Evolutionary conservation across 2,329 filamentous ascomycete species (phyloP).

Genomic region (Colletotrichum liaoningense): DNA sequence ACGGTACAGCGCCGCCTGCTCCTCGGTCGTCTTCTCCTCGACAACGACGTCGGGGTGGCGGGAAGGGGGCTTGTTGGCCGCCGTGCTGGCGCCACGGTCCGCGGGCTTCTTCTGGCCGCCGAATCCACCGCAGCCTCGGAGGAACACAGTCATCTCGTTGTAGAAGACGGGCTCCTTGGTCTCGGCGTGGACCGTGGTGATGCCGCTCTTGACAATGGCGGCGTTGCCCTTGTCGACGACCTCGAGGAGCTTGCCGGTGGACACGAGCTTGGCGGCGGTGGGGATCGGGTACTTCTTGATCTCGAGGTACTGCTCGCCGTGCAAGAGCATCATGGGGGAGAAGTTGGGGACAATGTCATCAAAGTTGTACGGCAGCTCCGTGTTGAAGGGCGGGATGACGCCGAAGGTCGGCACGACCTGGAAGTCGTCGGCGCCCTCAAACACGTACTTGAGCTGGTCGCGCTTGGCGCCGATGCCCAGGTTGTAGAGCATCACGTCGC

Average conservation of each 20-base stretch:
- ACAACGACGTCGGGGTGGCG: conserved; percentile 83
- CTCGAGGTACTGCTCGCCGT: conserved; percentile 98
- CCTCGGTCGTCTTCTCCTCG: conserved; percentile 86
- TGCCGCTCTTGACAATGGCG: conserved; percentile 83
- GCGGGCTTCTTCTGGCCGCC: conserved; percentile 81
- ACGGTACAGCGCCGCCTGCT: conserved; percentile 94
- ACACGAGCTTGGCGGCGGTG: conserved; percentile 81
- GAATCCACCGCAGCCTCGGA: conserved; percentile 91
- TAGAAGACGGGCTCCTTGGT: conserved; percentile 95
- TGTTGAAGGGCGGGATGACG: conserved; percentile 93
- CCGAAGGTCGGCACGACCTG: conserved; percentile 95
- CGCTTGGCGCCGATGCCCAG: conserved; percentile 92
- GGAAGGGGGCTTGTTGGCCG: conserved; percentile 81
- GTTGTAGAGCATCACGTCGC: conserved; percentile 95
- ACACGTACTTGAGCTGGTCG: conserved; percentile 87
- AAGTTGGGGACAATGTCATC: conserved; percentile 93
- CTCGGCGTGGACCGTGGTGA: conserved; percentile 84
- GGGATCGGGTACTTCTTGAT: conserved; percentile 92
- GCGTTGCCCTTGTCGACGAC: conserved; percentile 96
- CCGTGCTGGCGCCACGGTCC: conserved; percentile 84
- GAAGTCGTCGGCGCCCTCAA: conserved; percentile 92
- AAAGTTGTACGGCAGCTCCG: conserved; percentile 82
- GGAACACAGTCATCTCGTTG: conserved; percentile 94
- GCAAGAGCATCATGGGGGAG: conserved; percentile 97
- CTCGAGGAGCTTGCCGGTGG: conserved; percentile 85